Evolutionary conservation across 1,284 basidiomycete genomes (phyloP).

Genomic region (Ganoderma sinense): DNA sequence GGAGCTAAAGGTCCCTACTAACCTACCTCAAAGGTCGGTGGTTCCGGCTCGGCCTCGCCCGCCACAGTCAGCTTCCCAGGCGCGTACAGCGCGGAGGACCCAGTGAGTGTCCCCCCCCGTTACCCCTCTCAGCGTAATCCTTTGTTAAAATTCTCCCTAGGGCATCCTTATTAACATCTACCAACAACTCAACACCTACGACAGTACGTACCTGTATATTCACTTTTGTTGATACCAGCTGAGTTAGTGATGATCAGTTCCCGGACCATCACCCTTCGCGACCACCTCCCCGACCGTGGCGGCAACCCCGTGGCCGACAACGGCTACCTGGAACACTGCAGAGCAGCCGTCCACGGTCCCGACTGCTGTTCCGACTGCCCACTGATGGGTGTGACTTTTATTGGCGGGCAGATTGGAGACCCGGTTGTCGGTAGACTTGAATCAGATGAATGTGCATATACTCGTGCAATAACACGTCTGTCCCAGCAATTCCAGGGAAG

Average conservation of each 20-base stretch:
- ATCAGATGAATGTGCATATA: not conserved
- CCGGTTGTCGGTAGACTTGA: not conserved
- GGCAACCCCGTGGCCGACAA: conserved; percentile 41
- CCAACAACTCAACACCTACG: conserved; percentile 45
- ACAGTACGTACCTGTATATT: conserved; percentile 36
- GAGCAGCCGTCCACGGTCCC: conserved; percentile 42
- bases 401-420: not conserved
- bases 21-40: conserved; percentile 34
- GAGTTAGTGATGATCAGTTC: conserved; percentile 41
- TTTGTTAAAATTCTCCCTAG: conserved; percentile 9
- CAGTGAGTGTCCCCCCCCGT: conserved; percentile 37
- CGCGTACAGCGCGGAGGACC: conserved; percentile 52
- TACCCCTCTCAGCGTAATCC: not conserved
- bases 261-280: conserved; percentile 48
- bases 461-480: not conserved
- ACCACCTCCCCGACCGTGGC: conserved; percentile 40
- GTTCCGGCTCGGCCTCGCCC: conserved; percentile 49
- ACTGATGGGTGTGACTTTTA: not conserved
- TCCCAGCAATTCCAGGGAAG: not conserved
- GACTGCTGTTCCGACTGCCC: conserved; percentile 31
- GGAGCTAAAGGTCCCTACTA: too few relatives aligned
- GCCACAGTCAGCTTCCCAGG: conserved; percentile 55
- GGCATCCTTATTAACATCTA: conserved; percentile 51
- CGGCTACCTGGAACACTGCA: conserved; percentile 45
- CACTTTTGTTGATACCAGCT: conserved; percentile 1